Percentiles rank a stretch among this genome's conserved stretches.
phyloP scores from a whole-genome alignment of 1,284 basidiomycete genomes.

The Farysia itapuensis region DNA sequence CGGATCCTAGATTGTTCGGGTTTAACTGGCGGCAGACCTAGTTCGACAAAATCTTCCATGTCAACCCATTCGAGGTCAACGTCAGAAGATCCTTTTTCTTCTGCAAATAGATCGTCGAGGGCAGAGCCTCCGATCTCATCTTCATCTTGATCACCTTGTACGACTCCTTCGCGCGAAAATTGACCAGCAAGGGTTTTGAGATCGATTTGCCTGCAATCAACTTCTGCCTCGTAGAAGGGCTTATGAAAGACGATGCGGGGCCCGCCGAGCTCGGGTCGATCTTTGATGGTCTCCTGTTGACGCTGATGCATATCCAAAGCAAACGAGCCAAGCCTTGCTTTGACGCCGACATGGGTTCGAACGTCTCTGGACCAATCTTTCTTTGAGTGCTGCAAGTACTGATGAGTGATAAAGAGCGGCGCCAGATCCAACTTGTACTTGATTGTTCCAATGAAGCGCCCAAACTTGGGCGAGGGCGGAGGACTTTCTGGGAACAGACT shows the following conservation, averaged over 20 bases:
- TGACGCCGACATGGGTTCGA: conserved; percentile 78
- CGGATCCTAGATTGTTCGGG: conserved; percentile 64
- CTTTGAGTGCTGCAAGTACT: conserved; percentile 77
- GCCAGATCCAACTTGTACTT: conserved; percentile 84
- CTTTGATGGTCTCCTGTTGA: conserved; percentile 71
- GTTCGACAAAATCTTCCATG: conserved; percentile 79
- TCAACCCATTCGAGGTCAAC: conserved; percentile 70
- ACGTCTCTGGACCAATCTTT: conserved; percentile 77
- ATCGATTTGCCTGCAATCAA: conserved; percentile 76
- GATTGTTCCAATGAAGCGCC: conserved; percentile 82
- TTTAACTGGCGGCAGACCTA: conserved; percentile 66
- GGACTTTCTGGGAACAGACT: conserved; percentile 73
- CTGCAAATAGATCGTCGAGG: conserved; percentile 39
- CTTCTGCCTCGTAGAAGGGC: conserved; percentile 88
- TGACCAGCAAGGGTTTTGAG: conserved; percentile 77
- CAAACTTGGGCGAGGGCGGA: conserved; percentile 81
- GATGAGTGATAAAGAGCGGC: conserved; percentile 81
- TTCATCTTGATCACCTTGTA: conserved; percentile 38
- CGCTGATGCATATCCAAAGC: conserved; percentile 91
- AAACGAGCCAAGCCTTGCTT: conserved; percentile 78
- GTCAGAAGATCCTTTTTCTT: conserved; percentile 16
- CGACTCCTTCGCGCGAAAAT: conserved; percentile 63
- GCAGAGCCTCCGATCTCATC: conserved; percentile 47
- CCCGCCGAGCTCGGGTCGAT: conserved; percentile 56
- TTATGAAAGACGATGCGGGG: conserved; percentile 69